A percentile compares a stretch with the other conserved stretches of the same genome.
phyloP scores from a whole-genome alignment of 1,139 yeast genomes.

The Meyerozyma smithsonii region DNA sequence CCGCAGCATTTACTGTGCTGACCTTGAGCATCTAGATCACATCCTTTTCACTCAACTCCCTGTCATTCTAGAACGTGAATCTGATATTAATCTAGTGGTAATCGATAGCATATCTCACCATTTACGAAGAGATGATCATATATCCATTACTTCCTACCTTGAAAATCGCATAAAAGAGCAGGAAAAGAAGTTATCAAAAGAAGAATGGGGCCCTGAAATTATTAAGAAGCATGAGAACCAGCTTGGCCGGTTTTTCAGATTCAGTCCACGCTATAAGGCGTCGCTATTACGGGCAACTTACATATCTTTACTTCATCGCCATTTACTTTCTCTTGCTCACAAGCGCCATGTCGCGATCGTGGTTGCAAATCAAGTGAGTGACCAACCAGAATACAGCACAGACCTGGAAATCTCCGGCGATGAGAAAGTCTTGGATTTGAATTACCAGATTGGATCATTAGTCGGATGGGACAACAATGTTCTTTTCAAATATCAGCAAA shows the following conservation, averaged over 20 bases:
- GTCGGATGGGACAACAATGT: constrained; percentile 66
- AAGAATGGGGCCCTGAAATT: constrained; percentile 15
- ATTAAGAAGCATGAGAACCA: constrained; percentile 25
- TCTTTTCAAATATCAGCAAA: constrained; percentile 16
- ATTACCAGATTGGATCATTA: constrained; percentile 68
- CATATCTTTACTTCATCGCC: constrained; percentile 41
- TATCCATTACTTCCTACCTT: constrained; percentile 26
- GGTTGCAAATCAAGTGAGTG: constrained; percentile 78
- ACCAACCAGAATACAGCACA: constrained; percentile 31
- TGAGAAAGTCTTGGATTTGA: constrained; percentile 44
- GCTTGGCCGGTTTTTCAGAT: constrained; percentile 23
- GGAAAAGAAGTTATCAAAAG: constrained; percentile 15
- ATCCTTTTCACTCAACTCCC: constrained; percentile 72
- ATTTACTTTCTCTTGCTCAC: constrained; percentile 47
- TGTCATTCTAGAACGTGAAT: constrained; percentile 36
- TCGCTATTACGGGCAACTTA: constrained; percentile 37
- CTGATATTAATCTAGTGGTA: constrained; percentile 49
- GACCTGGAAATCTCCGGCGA: constrained; percentile 14
- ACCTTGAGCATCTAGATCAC: constrained; percentile 71
- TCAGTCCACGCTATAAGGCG: constrained; percentile 24
- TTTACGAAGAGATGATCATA: constrained; percentile 58
- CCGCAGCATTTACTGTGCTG: constrained; percentile 60
- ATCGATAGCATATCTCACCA: constrained; percentile 89
- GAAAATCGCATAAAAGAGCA: constrained; percentile 19
- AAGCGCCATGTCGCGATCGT: constrained; percentile 56